Evolutionary conservation across 2,329 filamentous ascomycete species (phyloP), one percentile per base, ranked within the genome.

Genomic region (Fusarium xylarioides): DNA sequence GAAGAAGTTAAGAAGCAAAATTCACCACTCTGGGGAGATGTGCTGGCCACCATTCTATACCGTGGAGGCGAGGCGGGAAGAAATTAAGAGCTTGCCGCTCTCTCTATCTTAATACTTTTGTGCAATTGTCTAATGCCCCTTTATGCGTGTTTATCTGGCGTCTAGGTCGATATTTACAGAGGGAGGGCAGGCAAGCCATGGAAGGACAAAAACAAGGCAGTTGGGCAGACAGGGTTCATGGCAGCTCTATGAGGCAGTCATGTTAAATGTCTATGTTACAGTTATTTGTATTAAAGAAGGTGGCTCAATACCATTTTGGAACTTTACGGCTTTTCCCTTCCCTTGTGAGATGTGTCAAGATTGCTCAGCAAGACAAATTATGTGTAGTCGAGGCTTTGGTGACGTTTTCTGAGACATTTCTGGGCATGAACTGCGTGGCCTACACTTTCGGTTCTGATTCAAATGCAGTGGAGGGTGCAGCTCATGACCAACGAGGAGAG

Each of bases 131-230:
- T 78, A 65, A 77, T 74, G 74, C 71, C 74, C 73, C 74, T 73
- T 76, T 74, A 73, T 74, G 75, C 76, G 76, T 78, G 76, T 78
- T 78, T 78, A 78, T 74, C 63, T 70, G 76, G 76, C 76, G 76
- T 78, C 69, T 53, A 60, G 76, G 74, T 75, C 71, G 74, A 71
- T 73, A 71, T 75, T 74, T 74, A 78, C 65, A 71, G 65, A 71
- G 71, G 73, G 76, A 67, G 76, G 68, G 69, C 61, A 66, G 74
- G 66, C 71, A 71, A 66, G 69, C 66, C 66, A 73, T 66, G 63
- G 63, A 72, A 74, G 62, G 74, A 49, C 69, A 70, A 76, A 62
- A 63, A 72, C 57, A 68, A 67, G 63, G 72, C 70, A 74, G 70
- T 44, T 43, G 47, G 70, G 62, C 71, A 73, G 65, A 73, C 66